These are phyloP conservation scores for Coemansia sp. DNA, from an alignment of 192 early-diverging fungal species.

Conservation along the genomic window DNA sequence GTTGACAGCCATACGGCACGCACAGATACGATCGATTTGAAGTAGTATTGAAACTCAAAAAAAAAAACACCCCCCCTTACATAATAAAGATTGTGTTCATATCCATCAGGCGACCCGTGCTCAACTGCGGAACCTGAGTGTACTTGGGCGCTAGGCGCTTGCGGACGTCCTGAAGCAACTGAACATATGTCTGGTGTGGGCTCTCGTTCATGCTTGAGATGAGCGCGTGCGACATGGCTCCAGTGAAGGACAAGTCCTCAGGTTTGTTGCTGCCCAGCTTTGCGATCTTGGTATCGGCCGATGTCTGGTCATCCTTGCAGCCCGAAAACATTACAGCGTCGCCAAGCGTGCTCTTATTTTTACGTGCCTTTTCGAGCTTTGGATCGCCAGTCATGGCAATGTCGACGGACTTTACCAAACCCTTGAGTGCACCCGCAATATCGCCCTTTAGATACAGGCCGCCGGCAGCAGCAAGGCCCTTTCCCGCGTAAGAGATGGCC, in stretches of 20 bases:
- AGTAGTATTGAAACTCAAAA: neutral
- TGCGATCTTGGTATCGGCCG: conserved; percentile 68
- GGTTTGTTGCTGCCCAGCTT: neutral
- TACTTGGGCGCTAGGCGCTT: conserved; percentile 65
- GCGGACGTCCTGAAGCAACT: conserved; percentile 71
- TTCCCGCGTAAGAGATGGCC: conserved; percentile 46
- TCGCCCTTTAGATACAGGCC: conserved; percentile 49
- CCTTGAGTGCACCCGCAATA: conserved; percentile 40
- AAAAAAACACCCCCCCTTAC: conserved; percentile 31
- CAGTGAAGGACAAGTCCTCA: conserved; percentile 60
- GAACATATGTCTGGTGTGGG: conserved; percentile 65
- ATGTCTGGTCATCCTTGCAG: conserved; percentile 84
- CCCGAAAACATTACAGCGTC: conserved; percentile 84
- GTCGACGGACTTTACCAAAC: conserved; percentile 45
- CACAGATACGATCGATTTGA: neutral
- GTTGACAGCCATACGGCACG: neutral
- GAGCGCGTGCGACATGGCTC: conserved; percentile 78
- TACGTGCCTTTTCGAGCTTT: conserved; percentile 43
- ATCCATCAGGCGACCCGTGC: conserved; percentile 66
- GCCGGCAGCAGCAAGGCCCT: conserved; percentile 37
- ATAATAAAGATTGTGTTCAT: conserved; percentile 69
- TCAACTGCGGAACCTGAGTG: conserved; percentile 80
- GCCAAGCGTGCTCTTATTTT: conserved; percentile 57
- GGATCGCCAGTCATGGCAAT: conserved; percentile 47
- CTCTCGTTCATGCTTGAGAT: conserved; percentile 62